These are phyloP conservation scores for Hypoxylon intermedium DNA, from an alignment of 495 filamentous ascomycete species.

Conservation along the genomic window DNA sequence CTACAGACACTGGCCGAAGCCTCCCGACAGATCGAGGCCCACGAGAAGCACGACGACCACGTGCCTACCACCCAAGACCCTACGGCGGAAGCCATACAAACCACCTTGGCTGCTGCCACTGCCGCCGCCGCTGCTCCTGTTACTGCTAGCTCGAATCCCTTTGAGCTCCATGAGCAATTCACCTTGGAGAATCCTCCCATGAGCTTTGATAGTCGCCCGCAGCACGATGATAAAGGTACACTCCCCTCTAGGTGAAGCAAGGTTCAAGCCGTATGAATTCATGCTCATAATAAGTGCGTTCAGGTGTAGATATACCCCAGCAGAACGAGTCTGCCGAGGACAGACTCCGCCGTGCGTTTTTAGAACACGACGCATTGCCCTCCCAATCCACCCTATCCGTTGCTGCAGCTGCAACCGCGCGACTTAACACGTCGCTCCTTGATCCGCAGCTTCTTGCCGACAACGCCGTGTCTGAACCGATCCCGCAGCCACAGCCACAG, in stretches of 20 bases:
- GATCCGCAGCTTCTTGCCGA: conserved; percentile 56
- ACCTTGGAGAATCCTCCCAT: conserved; percentile 55
- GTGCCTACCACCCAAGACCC: conserved; percentile 17
- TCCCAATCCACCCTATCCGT: conserved; percentile 49
- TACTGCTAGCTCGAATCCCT: conserved; percentile 37
- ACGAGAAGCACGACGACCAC: conserved; percentile 57
- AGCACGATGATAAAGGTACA: conserved; percentile 48
- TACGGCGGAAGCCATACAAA: conserved; percentile 24
- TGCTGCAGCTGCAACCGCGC: conserved; percentile 58
- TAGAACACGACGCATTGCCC: conserved; percentile 38
- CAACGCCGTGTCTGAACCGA: no score
- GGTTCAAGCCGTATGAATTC: no score
- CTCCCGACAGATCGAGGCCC: conserved; percentile 69
- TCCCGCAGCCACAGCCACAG: conserved; percentile 33
- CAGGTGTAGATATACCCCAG: no score
- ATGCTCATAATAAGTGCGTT: no score
- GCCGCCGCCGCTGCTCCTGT: conserved; percentile 16
- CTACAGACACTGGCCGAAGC: conserved; percentile 84
- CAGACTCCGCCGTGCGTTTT: conserved; percentile 42
- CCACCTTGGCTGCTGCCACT: conserved; percentile 24
- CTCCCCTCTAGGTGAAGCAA: no score
- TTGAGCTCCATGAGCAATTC: conserved; percentile 60
- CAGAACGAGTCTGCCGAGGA: conserved; percentile 47
- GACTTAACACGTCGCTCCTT: conserved; percentile 54
- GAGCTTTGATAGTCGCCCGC: conserved; percentile 44